A percentile compares a stretch with the other conserved stretches of the same genome.
Evolutionary conservation across 2,329 filamentous ascomycete genomes (phyloP).

Genomic region (Fusarium sp.): DNA sequence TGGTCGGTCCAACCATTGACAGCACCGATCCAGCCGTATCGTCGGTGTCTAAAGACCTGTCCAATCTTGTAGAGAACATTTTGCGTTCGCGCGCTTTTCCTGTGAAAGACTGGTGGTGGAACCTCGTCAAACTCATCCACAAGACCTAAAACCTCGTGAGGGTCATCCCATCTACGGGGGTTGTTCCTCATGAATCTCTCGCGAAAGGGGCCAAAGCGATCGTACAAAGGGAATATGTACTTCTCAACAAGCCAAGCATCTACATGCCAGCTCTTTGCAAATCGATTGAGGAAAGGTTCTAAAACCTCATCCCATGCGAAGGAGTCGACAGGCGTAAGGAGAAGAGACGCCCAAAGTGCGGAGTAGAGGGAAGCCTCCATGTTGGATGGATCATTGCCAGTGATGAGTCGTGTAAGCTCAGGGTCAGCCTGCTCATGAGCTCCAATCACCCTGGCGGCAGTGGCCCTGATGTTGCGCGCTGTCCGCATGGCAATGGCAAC

Average conservation of each 20-base stretch:
- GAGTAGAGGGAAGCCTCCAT: constrained; percentile 74
- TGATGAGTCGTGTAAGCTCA: constrained; percentile 52
- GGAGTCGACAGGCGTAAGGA: constrained; percentile 63
- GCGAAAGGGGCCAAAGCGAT: constrained; percentile 53
- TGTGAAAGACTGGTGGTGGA: constrained; percentile 53
- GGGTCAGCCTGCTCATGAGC: constrained; percentile 46
- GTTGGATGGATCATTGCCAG: constrained; percentile 57
- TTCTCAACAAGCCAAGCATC: constrained; percentile 79
- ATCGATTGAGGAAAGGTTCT: constrained; percentile 69
- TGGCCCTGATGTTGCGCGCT: constrained; percentile 81
- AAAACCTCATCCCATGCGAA: constrained; percentile 72
- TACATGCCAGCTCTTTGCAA: constrained; percentile 61
- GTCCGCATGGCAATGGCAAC: constrained; percentile 79
- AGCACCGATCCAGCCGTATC: constrained; percentile 83
- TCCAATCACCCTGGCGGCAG: constrained; percentile 58
- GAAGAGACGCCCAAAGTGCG: constrained; percentile 76
- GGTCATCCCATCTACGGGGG: constrained; percentile 48
- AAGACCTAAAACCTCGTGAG: constrained; percentile 48
- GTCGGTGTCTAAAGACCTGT: constrained; percentile 84
- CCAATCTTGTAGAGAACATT: constrained; percentile 73
- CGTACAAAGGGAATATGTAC: constrained; percentile 72
- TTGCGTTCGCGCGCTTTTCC: constrained; percentile 42
- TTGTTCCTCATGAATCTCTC: constrained; percentile 47
- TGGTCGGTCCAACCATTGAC: constrained; percentile 88
- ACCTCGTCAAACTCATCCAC: constrained; percentile 61